Evolutionary conservation across 352 stramenopile genomes (phyloP).

Genomic region (Phytophthora pini): DNA sequence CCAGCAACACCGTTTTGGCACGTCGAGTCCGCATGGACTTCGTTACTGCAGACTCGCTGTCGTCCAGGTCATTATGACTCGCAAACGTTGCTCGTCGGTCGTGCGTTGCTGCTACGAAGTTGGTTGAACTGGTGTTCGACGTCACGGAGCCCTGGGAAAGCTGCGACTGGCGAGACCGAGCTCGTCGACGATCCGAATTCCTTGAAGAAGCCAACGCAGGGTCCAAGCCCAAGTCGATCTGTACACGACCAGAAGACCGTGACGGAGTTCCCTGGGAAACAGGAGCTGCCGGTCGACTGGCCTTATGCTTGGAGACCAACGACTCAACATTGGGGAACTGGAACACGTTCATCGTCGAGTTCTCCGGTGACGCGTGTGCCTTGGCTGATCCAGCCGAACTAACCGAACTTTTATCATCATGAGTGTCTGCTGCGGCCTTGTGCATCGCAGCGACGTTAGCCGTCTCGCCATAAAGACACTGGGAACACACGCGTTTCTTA

Average conservation of each 20-base stretch:
- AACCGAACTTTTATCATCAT: slow-evolving; percentile 9
- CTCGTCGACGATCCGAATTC: slow-evolving; percentile 19
- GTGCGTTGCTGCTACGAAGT: slow-evolving; percentile 7
- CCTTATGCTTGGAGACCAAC: slow-evolving; percentile 31
- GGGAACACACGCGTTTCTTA: slow-evolving; percentile 75
- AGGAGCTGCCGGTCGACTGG: slow-evolving; percentile 4
- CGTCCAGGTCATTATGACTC: slow-evolving; percentile 24
- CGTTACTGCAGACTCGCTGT: slow-evolving; percentile 27
- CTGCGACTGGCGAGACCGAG: slow-evolving; percentile 29
- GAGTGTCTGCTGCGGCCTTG: slow-evolving; percentile 9
- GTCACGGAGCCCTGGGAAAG: slow-evolving; percentile 24
- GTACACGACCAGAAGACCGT: slow-evolving; percentile 13
- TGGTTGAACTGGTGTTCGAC: slow-evolving; percentile 22
- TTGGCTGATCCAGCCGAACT: slow-evolving; percentile 4
- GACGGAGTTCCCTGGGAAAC: slow-evolving; percentile 5
- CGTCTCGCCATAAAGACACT: slow-evolving; percentile 66
- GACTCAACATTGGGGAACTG: slow-evolving; percentile 35
- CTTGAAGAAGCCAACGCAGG: slow-evolving; percentile 23
- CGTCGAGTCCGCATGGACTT: slow-evolving; percentile 39
- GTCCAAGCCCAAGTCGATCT: slow-evolving; percentile 41
- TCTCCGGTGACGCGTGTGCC: slow-evolving; percentile 4
- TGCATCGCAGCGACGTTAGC: slow-evolving; percentile 23
- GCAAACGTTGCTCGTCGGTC: slow-evolving; percentile 21
- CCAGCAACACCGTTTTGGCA: slow-evolving; percentile 49
- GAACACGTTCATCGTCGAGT: slow-evolving; percentile 28